Evolutionary conservation across 2,329 filamentous ascomycete genomes (phyloP).

Genomic region (Westerdykella aurantiaca): DNA sequence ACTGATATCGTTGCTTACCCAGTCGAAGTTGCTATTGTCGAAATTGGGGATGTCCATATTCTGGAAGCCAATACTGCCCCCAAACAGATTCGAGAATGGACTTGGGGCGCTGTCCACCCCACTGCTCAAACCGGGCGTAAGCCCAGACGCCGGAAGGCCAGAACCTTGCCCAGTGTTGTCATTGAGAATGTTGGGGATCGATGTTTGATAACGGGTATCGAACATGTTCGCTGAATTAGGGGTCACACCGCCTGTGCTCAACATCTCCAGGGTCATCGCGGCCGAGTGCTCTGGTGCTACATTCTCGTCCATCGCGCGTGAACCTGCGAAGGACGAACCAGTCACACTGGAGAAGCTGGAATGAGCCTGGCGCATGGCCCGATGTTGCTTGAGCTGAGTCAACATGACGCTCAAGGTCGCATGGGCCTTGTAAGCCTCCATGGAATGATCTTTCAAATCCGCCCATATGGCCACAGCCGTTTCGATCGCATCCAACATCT

Average conservation of each 20-base stretch:
- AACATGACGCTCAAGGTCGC: constrained; percentile 79
- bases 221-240: constrained; percentile 44
- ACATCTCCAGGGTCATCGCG: constrained; percentile 64
- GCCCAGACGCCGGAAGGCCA: constrained; percentile 16
- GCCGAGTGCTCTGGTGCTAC: constrained; percentile 56
- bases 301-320: constrained; percentile 47
- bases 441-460: constrained; percentile 65
- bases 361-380: constrained; percentile 21
- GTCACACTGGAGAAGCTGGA: constrained; percentile 28
- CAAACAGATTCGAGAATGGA: constrained; percentile 53
- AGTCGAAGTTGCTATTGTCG: constrained; percentile 50
- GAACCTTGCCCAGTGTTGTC: constrained; percentile 22
- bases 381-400: constrained; percentile 61
- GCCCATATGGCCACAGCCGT: constrained; percentile 74
- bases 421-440: constrained; percentile 86
- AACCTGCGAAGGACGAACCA: constrained; percentile 20
- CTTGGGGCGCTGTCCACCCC: constrained; percentile 43
- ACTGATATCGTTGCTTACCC: constrained; percentile 46
- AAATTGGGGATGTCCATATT: constrained; percentile 50
- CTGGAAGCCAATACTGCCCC: constrained; percentile 42
- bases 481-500: constrained; percentile 72
- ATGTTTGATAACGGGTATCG: constrained; percentile 32
- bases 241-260: constrained; percentile 57
- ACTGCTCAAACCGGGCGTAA: constrained; percentile 34
- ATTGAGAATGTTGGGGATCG: constrained; percentile 36